Percentiles rank a stretch among this genome's conserved stretches.
Evolutionary conservation across 805 yeast species (phyloP).

Genomic region (Schwanniomyces pseudopolymorphus): DNA sequence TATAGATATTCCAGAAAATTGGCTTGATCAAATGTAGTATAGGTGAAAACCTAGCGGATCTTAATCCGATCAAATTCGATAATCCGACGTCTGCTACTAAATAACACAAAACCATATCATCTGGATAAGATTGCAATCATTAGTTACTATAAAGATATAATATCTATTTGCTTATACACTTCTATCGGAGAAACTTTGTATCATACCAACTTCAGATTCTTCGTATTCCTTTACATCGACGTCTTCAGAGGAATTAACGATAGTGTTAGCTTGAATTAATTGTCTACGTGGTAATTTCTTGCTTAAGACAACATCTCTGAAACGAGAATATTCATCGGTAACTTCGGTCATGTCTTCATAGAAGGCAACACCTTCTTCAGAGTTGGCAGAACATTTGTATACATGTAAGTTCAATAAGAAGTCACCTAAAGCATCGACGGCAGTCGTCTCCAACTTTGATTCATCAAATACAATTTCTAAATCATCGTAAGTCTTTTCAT

Average conservation of each 20-base stretch:
- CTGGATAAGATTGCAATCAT: neutral
- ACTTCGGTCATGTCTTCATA: conserved; percentile 71
- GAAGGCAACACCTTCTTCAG: conserved; percentile 58
- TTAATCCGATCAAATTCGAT: neutral
- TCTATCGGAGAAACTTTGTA: conserved; percentile 68
- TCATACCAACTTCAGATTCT: conserved; percentile 73
- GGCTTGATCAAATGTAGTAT: neutral
- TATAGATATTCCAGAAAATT: neutral
- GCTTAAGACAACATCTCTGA: conserved; percentile 64
- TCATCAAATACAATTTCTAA: conserved; percentile 60
- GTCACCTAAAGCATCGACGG: conserved; percentile 71
- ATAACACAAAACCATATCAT: neutral
- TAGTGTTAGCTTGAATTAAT: conserved; percentile 79
- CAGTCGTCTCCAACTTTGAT: conserved; percentile 62
- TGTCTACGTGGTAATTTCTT: conserved; percentile 84
- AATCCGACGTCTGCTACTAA: neutral
- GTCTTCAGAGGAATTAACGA: conserved; percentile 35
- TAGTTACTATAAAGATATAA: neutral
- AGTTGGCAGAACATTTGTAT: conserved; percentile 77
- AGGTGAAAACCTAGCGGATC: neutral
- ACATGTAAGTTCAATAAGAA: conserved; percentile 73
- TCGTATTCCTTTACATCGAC: conserved; percentile 70
- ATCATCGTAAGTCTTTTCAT: conserved; percentile 53
- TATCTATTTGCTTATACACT: conserved; percentile 16
- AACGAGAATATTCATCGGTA: conserved; percentile 58